A percentile compares a stretch with the other conserved stretches of the same genome.
These are phyloP conservation scores for Alternaria sp. DNA, from an alignment of 2,329 filamentous ascomycete species.

Conservation along the genomic window DNA sequence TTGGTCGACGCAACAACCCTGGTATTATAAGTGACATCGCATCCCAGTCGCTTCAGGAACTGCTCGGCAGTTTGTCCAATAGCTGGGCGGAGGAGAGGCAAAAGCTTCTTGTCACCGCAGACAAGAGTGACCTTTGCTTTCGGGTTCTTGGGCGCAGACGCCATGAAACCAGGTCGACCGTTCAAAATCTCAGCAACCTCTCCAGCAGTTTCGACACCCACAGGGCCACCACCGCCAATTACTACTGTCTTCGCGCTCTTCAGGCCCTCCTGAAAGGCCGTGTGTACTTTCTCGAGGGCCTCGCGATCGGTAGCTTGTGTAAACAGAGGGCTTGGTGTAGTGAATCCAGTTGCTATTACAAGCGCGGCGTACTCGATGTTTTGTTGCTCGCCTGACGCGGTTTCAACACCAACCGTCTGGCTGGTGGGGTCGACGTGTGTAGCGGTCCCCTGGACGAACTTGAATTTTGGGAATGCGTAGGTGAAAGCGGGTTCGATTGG, in stretches of 20 bases:
- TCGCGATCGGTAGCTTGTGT: constrained; percentile 50
- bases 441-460: constrained; percentile 62
- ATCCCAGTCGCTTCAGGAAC: constrained; percentile 57
- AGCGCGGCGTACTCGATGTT: constrained; percentile 61
- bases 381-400: constrained; percentile 42
- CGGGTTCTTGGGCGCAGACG: constrained; percentile 47
- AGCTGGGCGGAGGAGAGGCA: constrained; percentile 54
- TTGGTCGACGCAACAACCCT: constrained; percentile 42
- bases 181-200: constrained; percentile 58
- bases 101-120: constrained; percentile 54
- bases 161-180: constrained; percentile 48
- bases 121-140: constrained; percentile 57
- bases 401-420: constrained; percentile 55
- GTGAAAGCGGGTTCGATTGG: constrained; percentile 62
- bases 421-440: constrained; percentile 57
- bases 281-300: constrained; percentile 42
- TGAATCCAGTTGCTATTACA: constrained; percentile 64
- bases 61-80: constrained; percentile 58
- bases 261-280: constrained; percentile 49
- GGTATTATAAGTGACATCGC: constrained; percentile 55
- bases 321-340: constrained; percentile 57
- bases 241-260: constrained; percentile 55
- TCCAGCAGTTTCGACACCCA: constrained; percentile 61
- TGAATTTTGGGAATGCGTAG: constrained; percentile 59
- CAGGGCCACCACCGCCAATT: constrained; percentile 60